Base-by-base conservation (phyloP, 192 early-diverging fungal species). In the Linnemannia schmuckeri region DNA sequence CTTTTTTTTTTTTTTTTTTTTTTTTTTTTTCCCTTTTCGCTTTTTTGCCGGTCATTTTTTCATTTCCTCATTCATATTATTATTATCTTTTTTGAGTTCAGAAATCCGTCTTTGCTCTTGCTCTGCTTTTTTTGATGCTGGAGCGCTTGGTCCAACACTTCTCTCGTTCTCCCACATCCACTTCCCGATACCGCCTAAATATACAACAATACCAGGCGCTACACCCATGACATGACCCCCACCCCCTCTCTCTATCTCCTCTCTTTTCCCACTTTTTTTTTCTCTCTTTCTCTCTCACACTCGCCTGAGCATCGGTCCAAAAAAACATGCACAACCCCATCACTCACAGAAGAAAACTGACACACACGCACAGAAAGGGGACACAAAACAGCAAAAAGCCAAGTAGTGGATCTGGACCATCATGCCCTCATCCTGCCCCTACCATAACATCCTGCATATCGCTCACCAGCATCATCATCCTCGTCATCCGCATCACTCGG, bases 101-200 rank as follows among this genome's bases (percentile, higher is more conserved):
- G 27, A 33, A 33, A 66, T 30, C 61, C 61, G 12, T 30, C 61
- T 66, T 66, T 66, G 57, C n/a, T 63, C 57, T 4, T 49, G 13
- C 13, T 49, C 47, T 49, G 24, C 57, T 27, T 63, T 63, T 27
- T 30, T 63, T 63, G 61, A 30, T 66, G 61, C 61, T 66, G 61
- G 61, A 30, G 61, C 61, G 61, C 61, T 66, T 66, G 61, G 70
- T 72, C 70, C 70, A 72, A 72, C 70, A 42, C 70, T 42, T 72
- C 8, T 72, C 6, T 72, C 70, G 18, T 42, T 38, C 70, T 72
- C 70, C 37, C 70, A 42, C 40, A 72, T 42, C 37, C 70, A 42
- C 40, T 44, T 42, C 70, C 41, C n/a, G 9, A 72, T 30, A 17
- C 72, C 61, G 20, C 24, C 75, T 49, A 37, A 40, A 61, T 33